Conservation (phyloP, 768 basidiomycete genomes). For the Obba rivulosa region DNA sequence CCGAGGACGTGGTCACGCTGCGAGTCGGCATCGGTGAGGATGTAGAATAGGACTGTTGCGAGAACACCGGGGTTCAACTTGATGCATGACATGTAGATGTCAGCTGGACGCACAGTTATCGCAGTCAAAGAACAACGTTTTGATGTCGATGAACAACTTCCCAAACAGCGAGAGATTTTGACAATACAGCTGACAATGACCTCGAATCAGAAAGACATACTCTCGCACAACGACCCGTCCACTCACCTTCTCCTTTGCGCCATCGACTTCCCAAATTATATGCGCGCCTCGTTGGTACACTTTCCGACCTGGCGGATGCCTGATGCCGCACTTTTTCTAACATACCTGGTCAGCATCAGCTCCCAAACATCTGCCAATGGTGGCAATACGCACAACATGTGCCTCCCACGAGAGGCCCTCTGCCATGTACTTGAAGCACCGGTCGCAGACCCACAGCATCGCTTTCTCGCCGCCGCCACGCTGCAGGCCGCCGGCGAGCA, state of each 20-base stretch:
- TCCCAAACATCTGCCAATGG: constrained; percentile 1
- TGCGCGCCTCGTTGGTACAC: constrained; percentile 89
- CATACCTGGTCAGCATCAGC: constrained; percentile 11
- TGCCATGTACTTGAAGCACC: constrained; percentile 96
- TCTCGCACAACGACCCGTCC: neutral
- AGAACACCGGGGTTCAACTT: neutral
- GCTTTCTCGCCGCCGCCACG: constrained; percentile 44
- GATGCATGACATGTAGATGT: no score
- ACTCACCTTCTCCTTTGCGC: constrained; percentile 73
- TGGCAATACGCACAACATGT: constrained; percentile 45
- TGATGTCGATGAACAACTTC: constrained; percentile 98
- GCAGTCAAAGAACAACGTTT: constrained; percentile 89
- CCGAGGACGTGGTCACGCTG: constrained; percentile 77
- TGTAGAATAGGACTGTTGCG: constrained; percentile 78
- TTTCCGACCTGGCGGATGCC: constrained; percentile 79
- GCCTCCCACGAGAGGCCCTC: constrained; percentile 68
- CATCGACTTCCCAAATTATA: constrained; percentile 95
- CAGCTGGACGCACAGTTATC: constrained; percentile 61
- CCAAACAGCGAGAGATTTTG: constrained; percentile 95
- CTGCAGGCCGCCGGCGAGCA: constrained; percentile 59
- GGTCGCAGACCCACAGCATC: constrained; percentile 79
- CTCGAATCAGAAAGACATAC: neutral
- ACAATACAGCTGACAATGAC: constrained; percentile 74
- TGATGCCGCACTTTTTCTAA: constrained; percentile 58
- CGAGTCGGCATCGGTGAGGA: constrained; percentile 80